Base-by-base conservation (phyloP, 768 basidiomycete species). In the Mycena polygramma region DNA sequence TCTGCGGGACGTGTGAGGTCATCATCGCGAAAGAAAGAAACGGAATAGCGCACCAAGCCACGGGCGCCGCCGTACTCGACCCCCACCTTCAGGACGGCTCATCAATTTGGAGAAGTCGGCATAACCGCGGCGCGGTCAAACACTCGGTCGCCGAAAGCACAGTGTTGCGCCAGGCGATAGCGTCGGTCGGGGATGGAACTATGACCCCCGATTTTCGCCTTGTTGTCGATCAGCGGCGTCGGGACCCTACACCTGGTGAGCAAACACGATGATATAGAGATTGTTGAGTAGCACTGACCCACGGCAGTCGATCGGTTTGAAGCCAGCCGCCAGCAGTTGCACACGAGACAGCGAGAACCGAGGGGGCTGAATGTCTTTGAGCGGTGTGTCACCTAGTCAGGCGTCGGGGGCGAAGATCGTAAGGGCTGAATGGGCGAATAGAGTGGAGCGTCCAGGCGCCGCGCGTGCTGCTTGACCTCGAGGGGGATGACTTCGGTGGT, bases 61-160 rank as follows among this genome's bases (percentile, higher is more conserved):
- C 36, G 26, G 4, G 53, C 11, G 8, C 53, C 53, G 3, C 53
- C 53, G n/a, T 55, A 55, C 17, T 55, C 26, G 10, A 55, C 53
- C 7, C 53, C 53, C 30, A 30, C 26, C 9, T 30, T 30, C 26
- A 55, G 36, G 53, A 55, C 53, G 53, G 53, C 10, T 55, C 53
- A 4, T 3, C 7, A 55, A 9, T 3, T 10, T 8, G 53, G 9
- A 11, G 36, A 7, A 55, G 20, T 55, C 53, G 14, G 53, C 9
- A 35, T 55, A 55, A 35, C 53, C 53, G 17, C 53, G 22, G 53
- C 53, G 53, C 53, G 36, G 26, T 55, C 53, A 30, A 55, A 36
- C 7, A 35, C 53, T 4, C 9, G 13, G 13, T 55, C 26, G 53
- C 24, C 7, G 10, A 15, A 9, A 30, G 17, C 11, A 55, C 53